Base-by-base conservation (phyloP, 2,329 filamentous ascomycete species). In the Curvularia hawaiiensis region DNA sequence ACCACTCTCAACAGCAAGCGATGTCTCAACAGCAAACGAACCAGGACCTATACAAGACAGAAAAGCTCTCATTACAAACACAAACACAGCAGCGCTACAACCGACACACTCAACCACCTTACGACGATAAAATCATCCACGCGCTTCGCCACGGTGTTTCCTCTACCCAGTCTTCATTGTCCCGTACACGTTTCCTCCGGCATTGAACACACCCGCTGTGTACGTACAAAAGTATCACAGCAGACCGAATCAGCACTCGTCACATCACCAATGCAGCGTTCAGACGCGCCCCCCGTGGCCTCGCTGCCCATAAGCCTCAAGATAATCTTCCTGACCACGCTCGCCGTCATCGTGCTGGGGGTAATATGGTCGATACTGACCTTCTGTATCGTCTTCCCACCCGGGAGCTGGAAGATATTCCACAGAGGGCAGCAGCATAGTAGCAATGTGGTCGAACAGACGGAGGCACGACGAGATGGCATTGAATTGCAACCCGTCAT, bases 131-230 rank as follows among this genome's bases (percentile, higher is more conserved):
- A 24, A 14, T 20, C 60, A 59, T 24, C 60, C 58, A 3, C 50
- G 54, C 18, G 44, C 49, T 22, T 59, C 61, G 1, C 56, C 61
- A 0, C 56, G 61, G 1, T 35, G 44, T 2, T 60, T 65, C 28
- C 41, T 59, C 16, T 60, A 60, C n/a, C 58, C 59, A 8, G 31
- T 40, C 10, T 12, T 46, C 2, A 62, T 64, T 2, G 58, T 61
- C 4, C 63, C 59, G 2, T 45, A 18, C n/a, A 47, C 30, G 12
- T 22, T 28, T 31, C 45, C 33, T n/a, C 35, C 26, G 22, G 22
- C 22, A 24, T 4, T 24, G 22, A 16, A 4, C 16, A n/a, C 35
- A 38, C 35, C 5, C 35, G n/a, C 7, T 16, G 6, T 38, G 35
- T 16, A 8, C n/a, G 16, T 9, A n/a, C 6, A 16, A 12, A 38